These are phyloP conservation scores for Boletellus ananas DNA, from an alignment of 768 basidiomycete species.

Conservation along the genomic window DNA sequence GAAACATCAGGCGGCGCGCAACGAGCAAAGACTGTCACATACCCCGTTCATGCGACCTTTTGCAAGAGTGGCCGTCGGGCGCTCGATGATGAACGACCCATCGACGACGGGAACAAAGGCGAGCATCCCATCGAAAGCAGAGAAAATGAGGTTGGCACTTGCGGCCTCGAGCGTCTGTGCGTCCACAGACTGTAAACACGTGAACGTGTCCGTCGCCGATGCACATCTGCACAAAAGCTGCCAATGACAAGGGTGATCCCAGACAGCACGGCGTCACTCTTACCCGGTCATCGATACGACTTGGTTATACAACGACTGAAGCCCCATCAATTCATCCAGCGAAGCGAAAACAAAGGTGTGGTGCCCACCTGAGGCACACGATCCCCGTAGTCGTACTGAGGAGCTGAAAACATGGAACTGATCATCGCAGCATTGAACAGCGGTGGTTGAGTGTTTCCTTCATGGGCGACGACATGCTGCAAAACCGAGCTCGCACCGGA, in stretches of 20 bases:
- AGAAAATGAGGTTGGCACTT: too few relatives aligned
- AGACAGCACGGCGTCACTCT: background rate
- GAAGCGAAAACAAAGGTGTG: background rate
- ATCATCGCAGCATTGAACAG: conserved; percentile 41
- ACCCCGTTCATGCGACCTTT: conserved; percentile 44
- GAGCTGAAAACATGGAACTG: conserved; percentile 43
- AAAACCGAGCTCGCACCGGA: conserved; percentile 46
- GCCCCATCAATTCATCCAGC: background rate
- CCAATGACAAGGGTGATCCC: conserved; percentile 6
- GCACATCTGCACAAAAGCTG: conserved; percentile 28
- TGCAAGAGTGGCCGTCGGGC: conserved; percentile 37
- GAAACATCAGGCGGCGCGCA: background rate
- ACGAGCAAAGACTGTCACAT: conserved; percentile 1
- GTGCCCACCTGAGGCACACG: conserved; percentile 22
- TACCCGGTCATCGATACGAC: conserved; percentile 13
- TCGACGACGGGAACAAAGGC: conserved; percentile 42
- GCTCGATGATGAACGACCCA: conserved; percentile 41
- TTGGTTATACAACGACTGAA: conserved; percentile 20
- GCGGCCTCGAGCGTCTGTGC: too few relatives aligned
- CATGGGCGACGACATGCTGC: conserved; percentile 46
- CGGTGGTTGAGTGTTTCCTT: conserved; percentile 42
- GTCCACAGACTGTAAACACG: conserved; percentile 38
- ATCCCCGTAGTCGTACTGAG: conserved; percentile 45
- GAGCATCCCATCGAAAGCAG: too few relatives aligned
- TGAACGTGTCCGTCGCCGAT: conserved; percentile 31